Conservation (phyloP, 2,329 filamentous ascomycete genomes). For the Colletotrichum limetticola region DNA sequence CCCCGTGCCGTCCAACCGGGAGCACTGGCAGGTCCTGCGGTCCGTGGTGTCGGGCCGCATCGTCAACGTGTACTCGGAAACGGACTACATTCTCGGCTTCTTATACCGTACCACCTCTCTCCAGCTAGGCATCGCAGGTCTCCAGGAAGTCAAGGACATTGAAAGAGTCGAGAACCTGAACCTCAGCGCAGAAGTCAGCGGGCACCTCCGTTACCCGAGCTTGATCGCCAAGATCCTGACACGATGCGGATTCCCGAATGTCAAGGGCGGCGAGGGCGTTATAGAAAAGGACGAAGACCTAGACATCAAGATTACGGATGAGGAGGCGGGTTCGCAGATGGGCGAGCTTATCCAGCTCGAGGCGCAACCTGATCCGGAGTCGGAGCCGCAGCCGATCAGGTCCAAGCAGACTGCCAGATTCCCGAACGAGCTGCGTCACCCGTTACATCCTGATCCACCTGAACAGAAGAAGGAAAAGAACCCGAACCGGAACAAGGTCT, state of each 20-base stretch:
- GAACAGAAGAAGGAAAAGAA: constrained; percentile 23
- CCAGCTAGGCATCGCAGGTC: constrained; percentile 83
- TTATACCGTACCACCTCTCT: constrained; percentile 87
- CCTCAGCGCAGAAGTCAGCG: constrained; percentile 62
- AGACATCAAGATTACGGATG: constrained; percentile 44
- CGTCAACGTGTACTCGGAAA: constrained; percentile 88
- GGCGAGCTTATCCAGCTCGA: constrained; percentile 57
- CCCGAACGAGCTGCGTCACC: constrained; percentile 28
- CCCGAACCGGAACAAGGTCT: constrained; percentile 17
- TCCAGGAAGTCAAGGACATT: constrained; percentile 77
- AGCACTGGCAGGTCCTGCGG: constrained; percentile 81
- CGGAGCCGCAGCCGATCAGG: constrained; percentile 35
- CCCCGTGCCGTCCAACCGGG: constrained; percentile 76
- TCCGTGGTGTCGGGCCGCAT: constrained; percentile 83
- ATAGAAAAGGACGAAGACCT: constrained; percentile 62
- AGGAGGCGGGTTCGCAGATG: constrained; percentile 42
- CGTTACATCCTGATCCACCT: constrained; percentile 27
- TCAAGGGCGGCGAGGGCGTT: constrained; percentile 52
- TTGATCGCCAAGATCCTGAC: constrained; percentile 63
- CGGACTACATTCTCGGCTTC: constrained; percentile 89
- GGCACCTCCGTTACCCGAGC: constrained; percentile 63
- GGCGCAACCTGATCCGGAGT: constrained; percentile 39
- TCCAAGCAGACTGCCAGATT: constrained; percentile 31
- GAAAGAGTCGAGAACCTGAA: constrained; percentile 71
- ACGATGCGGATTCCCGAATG: constrained; percentile 61